Percentiles rank a stretch among this genome's conserved stretches.
These are phyloP conservation scores for Dioscorea zingiberensis DNA, from an alignment of 106 monocot species.

Conservation along the genomic window DNA sequence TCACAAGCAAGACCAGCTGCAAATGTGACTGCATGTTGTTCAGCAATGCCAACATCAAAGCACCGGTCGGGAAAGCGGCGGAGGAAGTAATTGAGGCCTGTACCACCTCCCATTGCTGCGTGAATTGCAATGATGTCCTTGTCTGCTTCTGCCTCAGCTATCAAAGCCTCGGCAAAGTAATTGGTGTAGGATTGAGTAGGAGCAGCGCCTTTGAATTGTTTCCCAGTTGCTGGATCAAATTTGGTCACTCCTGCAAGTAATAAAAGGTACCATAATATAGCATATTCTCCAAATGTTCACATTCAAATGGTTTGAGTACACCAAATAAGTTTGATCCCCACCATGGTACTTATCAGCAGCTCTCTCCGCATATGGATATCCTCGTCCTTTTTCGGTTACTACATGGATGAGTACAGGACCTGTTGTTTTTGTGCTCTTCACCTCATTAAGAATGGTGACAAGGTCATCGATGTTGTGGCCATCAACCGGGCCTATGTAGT, in stretches of 20 bases:
- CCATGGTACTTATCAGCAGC: conserved; percentile 97
- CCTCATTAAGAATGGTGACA: conserved; percentile 79
- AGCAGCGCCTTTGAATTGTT: conserved; percentile 62
- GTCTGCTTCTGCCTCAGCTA: conserved; percentile 90
- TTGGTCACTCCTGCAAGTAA: conserved; percentile 58
- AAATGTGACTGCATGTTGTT: conserved; percentile 98
- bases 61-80: conserved; percentile 86
- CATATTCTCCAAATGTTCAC: not conserved
- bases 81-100: conserved; percentile 86
- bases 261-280: not conserved
- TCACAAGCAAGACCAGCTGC: conserved; percentile 92
- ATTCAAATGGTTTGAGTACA: too few species aligned
- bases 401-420: conserved; percentile 96
- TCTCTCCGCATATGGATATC: conserved; percentile 89
- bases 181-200: conserved; percentile 81
- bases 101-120: conserved; percentile 96
- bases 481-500: conserved; percentile 97
- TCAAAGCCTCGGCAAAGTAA: conserved; percentile 87
- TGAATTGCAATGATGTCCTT: conserved; percentile 81
- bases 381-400: conserved; percentile 88
- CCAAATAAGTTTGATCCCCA: conserved; percentile 4
- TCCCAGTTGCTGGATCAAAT: conserved; percentile 92
- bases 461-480: conserved; percentile 93
- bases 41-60: conserved; percentile 94
- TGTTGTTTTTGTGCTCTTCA: conserved; percentile 76